phyloP scores from a whole-genome alignment of 352 stramenopile species.

The Paralagenidium karlingii region DNA sequence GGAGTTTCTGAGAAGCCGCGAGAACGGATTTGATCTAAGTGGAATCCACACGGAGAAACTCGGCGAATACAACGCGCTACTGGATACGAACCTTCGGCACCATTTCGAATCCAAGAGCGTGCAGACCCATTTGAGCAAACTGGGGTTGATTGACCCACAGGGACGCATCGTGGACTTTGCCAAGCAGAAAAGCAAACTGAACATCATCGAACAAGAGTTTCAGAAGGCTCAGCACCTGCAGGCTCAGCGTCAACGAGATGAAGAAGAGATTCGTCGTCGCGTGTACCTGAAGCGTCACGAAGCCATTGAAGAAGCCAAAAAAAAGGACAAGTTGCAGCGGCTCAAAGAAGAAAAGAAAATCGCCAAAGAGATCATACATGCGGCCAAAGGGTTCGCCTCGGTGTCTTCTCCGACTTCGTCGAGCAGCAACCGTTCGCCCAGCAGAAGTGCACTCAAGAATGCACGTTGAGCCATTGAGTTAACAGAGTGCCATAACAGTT shows the following conservation, averaged over 20 bases:
- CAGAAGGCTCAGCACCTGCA: slow-evolving; percentile 76
- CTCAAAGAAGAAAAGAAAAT: slow-evolving; percentile 86
- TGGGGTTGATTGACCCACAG: slow-evolving; percentile 76
- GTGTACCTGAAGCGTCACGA: slow-evolving; percentile 84
- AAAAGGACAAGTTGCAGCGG: slow-evolving; percentile 71
- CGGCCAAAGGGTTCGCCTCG: slow-evolving; percentile 40
- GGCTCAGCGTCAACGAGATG: slow-evolving; percentile 54
- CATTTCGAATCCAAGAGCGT: slow-evolving; percentile 77
- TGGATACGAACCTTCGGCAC: slow-evolving; percentile 82
- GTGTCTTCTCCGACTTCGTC: no score
- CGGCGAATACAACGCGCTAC: slow-evolving; percentile 78
- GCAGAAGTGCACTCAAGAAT: no score
- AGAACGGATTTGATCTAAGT: slow-evolving; percentile 43
- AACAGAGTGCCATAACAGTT: no score
- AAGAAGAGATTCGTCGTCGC: slow-evolving; percentile 75
- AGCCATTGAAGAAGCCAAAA: slow-evolving; percentile 61
- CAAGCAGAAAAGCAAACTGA: slow-evolving; percentile 81
- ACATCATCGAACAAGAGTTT: slow-evolving; percentile 90
- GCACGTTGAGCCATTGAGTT: no score
- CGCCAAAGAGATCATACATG: slow-evolving; percentile 75
- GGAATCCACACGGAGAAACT: slow-evolving; percentile 57
- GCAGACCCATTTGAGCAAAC: slow-evolving; percentile 65
- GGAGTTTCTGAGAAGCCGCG: slow-evolving; percentile 29
- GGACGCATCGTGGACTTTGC: slow-evolving; percentile 84
- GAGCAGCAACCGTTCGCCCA: no score